Evolutionary conservation across 75 land plant genomes (phyloP), one percentile per base, ranked within the genome.

Genomic region (Cunninghamia lanceolata): DNA sequence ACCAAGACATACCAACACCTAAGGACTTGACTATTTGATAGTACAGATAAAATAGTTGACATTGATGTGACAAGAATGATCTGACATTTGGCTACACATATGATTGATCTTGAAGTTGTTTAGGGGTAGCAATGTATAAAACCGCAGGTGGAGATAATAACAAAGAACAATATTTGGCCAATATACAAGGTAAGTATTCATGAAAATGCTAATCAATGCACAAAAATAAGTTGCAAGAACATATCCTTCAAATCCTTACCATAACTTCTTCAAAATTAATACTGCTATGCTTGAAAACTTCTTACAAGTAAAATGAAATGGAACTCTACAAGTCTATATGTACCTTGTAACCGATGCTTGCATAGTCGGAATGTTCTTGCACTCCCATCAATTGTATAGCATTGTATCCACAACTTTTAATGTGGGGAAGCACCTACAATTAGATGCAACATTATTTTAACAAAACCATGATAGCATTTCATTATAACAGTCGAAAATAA

Each of bases 361-460:
- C 92, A 87, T 98, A 98, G 84, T 98, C 99, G 83, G 88, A 88
- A 88, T 98, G 99, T 87, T 98, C 99, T 90, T 91, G 89, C 86
- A 95, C 82, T 82, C 99, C 99, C 77, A 98, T 89, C 42, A 98
- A 87, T 84, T 98, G 99, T 76, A 98, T 92, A 50, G 90, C 93
- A 92, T 98, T 98, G 90, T 98, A 98, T 80, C 99, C 99, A 83
- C 96, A 92, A 85, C 92, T 84, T 59, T 96, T 95, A 38, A 96
- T 88, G 86, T 94, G 94, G 21, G 95, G 97, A 84, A 98, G 97
- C 77, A 98, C 94, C 99, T 98, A 77, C 40, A 85, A 63, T 75
- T 43, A 28, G 14, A 80, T 10, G 46, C 45, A 25, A n/a, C 15
- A 45, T 45, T 28, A 3, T 45, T 80, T 38, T 45, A 80, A 80